Conservation (phyloP, 148 eudicot species). For the Diospyros kaki region DNA sequence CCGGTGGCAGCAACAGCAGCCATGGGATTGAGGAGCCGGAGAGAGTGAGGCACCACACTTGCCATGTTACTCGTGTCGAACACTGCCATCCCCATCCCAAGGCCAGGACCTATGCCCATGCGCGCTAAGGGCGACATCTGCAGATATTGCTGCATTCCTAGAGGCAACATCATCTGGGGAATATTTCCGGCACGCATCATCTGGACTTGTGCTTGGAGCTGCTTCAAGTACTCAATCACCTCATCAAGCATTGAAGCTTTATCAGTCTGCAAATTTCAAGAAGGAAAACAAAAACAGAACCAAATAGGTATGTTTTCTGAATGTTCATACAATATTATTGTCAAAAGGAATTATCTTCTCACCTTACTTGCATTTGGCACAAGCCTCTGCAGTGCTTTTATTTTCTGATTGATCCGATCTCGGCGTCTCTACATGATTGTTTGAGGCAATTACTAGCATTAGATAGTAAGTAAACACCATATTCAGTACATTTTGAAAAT, state of each 20-base stretch:
- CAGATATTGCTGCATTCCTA: constrained; percentile 72
- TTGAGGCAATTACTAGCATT: not conserved
- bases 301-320: not conserved
- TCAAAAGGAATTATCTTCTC: constrained; percentile 3
- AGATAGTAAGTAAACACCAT: too few relatives aligned
- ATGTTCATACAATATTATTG: not conserved
- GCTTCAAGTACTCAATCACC: constrained; percentile 78
- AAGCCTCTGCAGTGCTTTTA: constrained; percentile 79
- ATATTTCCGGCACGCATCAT: constrained; percentile 44
- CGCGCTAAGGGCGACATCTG: constrained; percentile 76
- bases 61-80: constrained; percentile 23
- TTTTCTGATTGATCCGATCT: constrained; percentile 87
- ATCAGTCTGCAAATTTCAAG: constrained; percentile 50
- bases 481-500: not conserved
- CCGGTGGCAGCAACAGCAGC: constrained; percentile 20
- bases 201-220: constrained; percentile 79
- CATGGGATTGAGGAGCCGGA: constrained; percentile 27
- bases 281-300: not conserved
- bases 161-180: constrained; percentile 52
- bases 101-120: constrained; percentile 62
- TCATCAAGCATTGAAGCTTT: constrained; percentile 97
- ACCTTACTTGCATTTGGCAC: constrained; percentile 96
- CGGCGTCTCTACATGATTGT: constrained; percentile 52
- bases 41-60: constrained; percentile 4
- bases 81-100: constrained; percentile 66